Evolutionary conservation across 2,329 filamentous ascomycete species (phyloP).

Genomic region (Cytospora leucostoma): DNA sequence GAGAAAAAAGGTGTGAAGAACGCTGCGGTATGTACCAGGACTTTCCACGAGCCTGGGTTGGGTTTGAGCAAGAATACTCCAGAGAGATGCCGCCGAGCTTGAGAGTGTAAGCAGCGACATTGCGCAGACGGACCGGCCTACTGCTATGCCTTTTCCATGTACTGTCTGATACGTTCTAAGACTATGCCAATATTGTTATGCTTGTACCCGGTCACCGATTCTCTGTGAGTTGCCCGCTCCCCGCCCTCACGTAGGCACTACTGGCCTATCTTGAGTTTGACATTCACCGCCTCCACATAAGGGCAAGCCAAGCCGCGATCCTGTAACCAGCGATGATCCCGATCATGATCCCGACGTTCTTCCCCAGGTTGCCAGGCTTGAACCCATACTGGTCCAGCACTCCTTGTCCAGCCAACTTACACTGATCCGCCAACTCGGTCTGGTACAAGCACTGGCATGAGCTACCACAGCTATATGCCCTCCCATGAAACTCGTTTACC

Average conservation of each 20-base stretch:
- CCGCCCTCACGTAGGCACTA: not conserved
- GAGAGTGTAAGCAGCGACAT: not conserved
- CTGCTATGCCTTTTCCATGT: not conserved
- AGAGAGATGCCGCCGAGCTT: not conserved
- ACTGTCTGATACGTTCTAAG: not conserved
- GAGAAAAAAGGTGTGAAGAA: not conserved
- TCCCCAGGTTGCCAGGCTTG: conserved; percentile 59
- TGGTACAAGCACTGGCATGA: conserved; percentile 71
- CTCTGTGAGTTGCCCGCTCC: no score
- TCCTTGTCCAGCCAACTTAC: conserved; percentile 69
- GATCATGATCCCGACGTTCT: conserved; percentile 77
- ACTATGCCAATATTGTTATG: not conserved
- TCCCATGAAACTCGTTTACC: conserved; percentile 77
- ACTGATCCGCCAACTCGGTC: conserved; percentile 61
- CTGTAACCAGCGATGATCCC: conserved; percentile 75
- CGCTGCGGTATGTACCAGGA: not conserved
- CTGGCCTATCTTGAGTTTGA: not conserved
- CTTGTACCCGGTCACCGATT: not conserved
- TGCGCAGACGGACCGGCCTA: not conserved
- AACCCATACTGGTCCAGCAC: conserved; percentile 74
- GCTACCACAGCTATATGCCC: conserved; percentile 61
- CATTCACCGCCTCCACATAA: conserved; percentile 42
- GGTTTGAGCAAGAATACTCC: not conserved
- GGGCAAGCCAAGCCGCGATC: conserved; percentile 64
- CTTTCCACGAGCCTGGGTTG: not conserved